Evolutionary conservation across 148 eudicot species (phyloP).

Genomic region (Amaranthus palmeri): DNA sequence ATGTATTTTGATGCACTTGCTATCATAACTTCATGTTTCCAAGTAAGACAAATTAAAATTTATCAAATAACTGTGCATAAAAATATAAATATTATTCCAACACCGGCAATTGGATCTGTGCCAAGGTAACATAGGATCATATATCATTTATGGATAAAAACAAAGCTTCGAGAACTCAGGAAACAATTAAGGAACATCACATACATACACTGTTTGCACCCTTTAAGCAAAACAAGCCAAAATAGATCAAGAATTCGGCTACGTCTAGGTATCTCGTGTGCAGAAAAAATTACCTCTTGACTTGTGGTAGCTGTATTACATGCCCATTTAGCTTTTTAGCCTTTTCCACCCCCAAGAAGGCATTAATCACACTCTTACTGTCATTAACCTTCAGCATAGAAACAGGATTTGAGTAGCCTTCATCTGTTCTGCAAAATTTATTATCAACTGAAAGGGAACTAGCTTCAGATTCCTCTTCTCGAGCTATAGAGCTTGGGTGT

Average conservation of each 20-base stretch:
- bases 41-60: too few species aligned
- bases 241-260: background rate
- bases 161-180: background rate
- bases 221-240: background rate
- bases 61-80: too few species aligned
- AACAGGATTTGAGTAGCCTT: constrained; percentile 45
- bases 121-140: background rate
- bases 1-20: too few species aligned
- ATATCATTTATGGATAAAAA: background rate
- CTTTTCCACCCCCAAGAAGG: constrained; percentile 30
- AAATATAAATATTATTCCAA: too few species aligned
- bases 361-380: constrained; percentile 31
- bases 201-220: background rate
- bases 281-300: constrained; percentile 43
- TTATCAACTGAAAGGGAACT: constrained; percentile 91
- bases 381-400: constrained; percentile 29
- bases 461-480: constrained; percentile 98
- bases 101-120: too few species aligned
- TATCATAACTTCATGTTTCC: too few species aligned
- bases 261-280: background rate
- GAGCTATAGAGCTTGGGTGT: constrained; percentile 67
- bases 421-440: constrained; percentile 37
- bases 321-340: constrained; percentile 38
- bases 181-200: constrained; percentile 1
- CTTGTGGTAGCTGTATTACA: constrained; percentile 39